A percentile compares a stretch with the other conserved stretches of the same genome.
Evolutionary conservation across 805 yeast species (phyloP).

Genomic region (Danielia reshetovae): DNA sequence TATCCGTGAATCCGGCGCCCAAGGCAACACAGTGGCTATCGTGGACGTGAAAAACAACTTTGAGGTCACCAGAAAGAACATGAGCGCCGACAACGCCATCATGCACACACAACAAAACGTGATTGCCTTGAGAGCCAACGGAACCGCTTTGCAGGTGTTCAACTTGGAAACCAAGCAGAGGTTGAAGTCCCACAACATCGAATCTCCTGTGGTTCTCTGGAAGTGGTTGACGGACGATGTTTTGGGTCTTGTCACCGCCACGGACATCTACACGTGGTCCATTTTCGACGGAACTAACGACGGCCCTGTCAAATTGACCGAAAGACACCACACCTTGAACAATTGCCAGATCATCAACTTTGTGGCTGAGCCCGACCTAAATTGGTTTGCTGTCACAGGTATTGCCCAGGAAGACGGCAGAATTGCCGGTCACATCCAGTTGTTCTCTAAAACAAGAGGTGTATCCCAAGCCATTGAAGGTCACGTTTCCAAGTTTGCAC

Average conservation of each 20-base stretch:
- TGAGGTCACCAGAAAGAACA: slow-evolving; percentile 80
- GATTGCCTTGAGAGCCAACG: slow-evolving; percentile 92
- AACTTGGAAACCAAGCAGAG: slow-evolving; percentile 84
- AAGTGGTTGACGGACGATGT: slow-evolving; percentile 75
- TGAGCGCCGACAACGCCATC: slow-evolving; percentile 97
- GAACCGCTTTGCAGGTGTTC: slow-evolving; percentile 92
- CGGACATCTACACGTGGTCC: slow-evolving; percentile 74
- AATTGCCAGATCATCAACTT: slow-evolving; percentile 89
- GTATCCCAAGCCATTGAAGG: slow-evolving; percentile 97
- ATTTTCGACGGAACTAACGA: slow-evolving; percentile 73
- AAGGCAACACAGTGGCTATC: slow-evolving; percentile 88
- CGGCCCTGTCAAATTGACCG: slow-evolving; percentile 79
- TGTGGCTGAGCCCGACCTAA: slow-evolving; percentile 70
- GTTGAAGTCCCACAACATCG: slow-evolving; percentile 79
- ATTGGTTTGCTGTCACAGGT: slow-evolving; percentile 96
- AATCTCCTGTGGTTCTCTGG: slow-evolving; percentile 93
- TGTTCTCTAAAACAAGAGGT: slow-evolving; percentile 81
- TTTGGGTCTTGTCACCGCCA: slow-evolving; percentile 81
- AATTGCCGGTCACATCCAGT: slow-evolving; percentile 94
- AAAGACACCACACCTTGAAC: slow-evolving; percentile 74
- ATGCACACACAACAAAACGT: slow-evolving; percentile 90
- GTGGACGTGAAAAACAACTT: slow-evolving; percentile 78
- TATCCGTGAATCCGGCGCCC: slow-evolving; percentile 59
- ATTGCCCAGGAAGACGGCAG: slow-evolving; percentile 91
- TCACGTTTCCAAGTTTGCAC: slow-evolving; percentile 89